Base-by-base conservation (phyloP, 805 yeast genomes). In the Spathaspora arborariae region DNA sequence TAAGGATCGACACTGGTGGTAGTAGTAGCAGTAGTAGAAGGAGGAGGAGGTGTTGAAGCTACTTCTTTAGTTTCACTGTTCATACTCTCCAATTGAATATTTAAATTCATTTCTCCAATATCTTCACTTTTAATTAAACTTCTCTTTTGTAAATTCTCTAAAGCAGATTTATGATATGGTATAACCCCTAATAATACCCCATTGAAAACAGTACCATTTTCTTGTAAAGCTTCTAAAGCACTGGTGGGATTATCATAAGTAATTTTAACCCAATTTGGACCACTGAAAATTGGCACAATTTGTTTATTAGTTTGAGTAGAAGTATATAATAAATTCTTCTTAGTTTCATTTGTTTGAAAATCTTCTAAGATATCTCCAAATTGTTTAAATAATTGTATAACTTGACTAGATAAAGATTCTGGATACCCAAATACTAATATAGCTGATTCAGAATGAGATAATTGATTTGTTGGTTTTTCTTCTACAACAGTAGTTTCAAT, bases 351-450 rank as follows among this genome's bases (percentile, higher is more conserved):
- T 10, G 55, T 59, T 53, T 82, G 82, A 55, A 86, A 83, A 56
- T 86, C 84, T 54, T 90, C 97, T 46, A 88, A 62, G 36, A 92
- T 81, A 21, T 73, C 75, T 18, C 98, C 98, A 63, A 84, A 88
- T 56, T 84, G 85, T 20, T 82, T 74, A 57, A 90, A 92, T 62
- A 82, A 87, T 44, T 79, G 78, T 34, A 92, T 74, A 1, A 92
- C 79, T 30, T 75, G 75, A 26, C 75, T 76, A 7, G 95, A 81
- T 52, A 83, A 74, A 1, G 81, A 74, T 57, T 90, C 95, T 1
- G 95, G 89, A 62, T 88, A 92, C 1, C 98, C 98, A 65, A 86
- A 89, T 2, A 92, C 88, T 22, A 91, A 67, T 1, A 92, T 85
- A 0, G 96, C 86, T 41, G 81, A 74, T 46, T 82, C 89, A 27